Base-by-base conservation (phyloP, 1,284 basidiomycete genomes). In the Rhodotorula sp. region DNA sequence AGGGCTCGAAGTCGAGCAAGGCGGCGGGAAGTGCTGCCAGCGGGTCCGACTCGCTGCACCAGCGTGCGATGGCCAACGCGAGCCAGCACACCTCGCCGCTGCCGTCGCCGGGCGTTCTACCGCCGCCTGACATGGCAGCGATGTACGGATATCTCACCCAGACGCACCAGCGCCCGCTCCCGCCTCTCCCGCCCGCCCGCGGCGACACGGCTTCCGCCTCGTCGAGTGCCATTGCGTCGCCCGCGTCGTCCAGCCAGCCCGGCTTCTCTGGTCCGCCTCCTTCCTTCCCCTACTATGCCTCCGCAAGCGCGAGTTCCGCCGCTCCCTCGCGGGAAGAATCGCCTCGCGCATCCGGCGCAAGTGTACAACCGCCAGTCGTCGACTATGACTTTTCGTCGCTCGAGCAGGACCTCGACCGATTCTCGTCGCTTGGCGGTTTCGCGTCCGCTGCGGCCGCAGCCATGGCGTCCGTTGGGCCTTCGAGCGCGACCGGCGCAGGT, bases 361-460 rank as follows among this genome's bases (percentile, higher is more conserved):
- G 25, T 14, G 44, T 23, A 12, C 58, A 55, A 44, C 70, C 10
- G 12, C 49, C 62, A 9, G 55, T 64, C 25, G 68, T 76, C 57
- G 70, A 74, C 61, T 74, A 70, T 57, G 74, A 74, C 67, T 76
- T 76, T 41, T 70, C 70, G 14, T 72, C 70, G 1, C 67, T 76
- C 61, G 74, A 76, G 55, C 57, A 70, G 34, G 74, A 76, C 48
- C 70, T 76, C 57, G 74, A 76, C 59, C 57, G 69, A 0, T 76
- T 76, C 67, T 64, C 68, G 5, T 70, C 68, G 17, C 48, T 53
- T 4, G 71, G 75, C 54, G 72, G 72, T 0, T 76, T 76, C 59
- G 75, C 75, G 3, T 68, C 68, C 7, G 75, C 75, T 4, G 75
- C 75, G 4, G 75, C 75, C 0, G 73, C 73, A 2, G 73, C 75